phyloP scores from a whole-genome alignment of 2,329 filamentous ascomycete genomes.

The Venturia oleaginea region DNA sequence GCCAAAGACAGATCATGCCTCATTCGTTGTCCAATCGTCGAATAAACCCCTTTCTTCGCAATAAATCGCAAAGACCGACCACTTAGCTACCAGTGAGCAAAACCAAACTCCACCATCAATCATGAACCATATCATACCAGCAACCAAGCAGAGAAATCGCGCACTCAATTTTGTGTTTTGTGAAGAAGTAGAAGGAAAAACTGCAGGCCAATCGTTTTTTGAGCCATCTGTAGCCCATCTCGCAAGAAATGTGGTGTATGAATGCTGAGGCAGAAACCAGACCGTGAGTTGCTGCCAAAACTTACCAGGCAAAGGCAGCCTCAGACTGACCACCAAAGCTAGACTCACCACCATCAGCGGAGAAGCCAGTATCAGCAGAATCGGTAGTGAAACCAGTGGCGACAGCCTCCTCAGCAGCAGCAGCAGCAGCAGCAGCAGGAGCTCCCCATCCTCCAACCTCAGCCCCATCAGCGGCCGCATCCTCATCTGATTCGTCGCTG shows the following conservation, averaged over 20 bases:
- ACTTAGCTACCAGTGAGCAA: not conserved
- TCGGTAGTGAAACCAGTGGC: conserved; percentile 1
- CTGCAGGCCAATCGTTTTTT: not conserved
- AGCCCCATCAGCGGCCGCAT: conserved; percentile 28
- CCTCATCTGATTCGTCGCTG: conserved; percentile 20
- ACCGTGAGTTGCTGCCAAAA: too few species aligned
- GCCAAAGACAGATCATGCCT: too few species aligned
- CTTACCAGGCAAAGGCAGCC: not conserved
- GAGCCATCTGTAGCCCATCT: not conserved
- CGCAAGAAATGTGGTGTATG: not conserved
- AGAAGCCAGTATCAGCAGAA: not conserved
- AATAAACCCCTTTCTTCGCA: not conserved
- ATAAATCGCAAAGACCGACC: not conserved
- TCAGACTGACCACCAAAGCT: not conserved
- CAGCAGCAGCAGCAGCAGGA: not conserved
- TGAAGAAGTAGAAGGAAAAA: not conserved
- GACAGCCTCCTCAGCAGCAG: not conserved
- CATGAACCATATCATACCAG: not conserved
- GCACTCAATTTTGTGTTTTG: not conserved
- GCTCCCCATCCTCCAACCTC: not conserved
- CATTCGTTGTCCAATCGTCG: too few species aligned
- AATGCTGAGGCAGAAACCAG: not conserved
- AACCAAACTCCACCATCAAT: not conserved
- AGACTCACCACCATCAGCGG: not conserved
- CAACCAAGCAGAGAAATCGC: not conserved